Evolutionary conservation across 805 yeast species (phyloP).

Genomic region (Yarrowia divulgata): DNA sequence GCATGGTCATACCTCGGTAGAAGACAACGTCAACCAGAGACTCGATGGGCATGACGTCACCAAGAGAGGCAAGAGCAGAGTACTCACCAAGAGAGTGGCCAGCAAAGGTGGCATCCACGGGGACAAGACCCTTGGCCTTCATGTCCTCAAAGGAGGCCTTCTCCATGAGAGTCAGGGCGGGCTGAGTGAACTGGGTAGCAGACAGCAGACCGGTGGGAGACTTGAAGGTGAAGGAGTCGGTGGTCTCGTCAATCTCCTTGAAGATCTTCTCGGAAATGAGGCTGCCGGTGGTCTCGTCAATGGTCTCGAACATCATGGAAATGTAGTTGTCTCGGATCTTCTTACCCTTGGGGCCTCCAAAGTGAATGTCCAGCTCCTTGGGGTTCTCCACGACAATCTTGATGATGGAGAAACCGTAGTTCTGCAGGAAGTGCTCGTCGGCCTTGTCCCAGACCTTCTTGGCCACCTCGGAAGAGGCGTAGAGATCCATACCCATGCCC

Average conservation of each 20-base stretch:
- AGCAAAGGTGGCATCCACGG: slow-evolving; percentile 92
- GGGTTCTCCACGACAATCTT: slow-evolving; percentile 97
- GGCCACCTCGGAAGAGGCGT: slow-evolving; percentile 89
- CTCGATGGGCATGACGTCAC: slow-evolving; percentile 98
- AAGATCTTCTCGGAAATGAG: slow-evolving; percentile 92
- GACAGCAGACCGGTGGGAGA: slow-evolving; percentile 95
- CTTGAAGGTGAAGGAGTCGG: slow-evolving; percentile 85
- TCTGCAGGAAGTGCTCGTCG: slow-evolving; percentile 86
- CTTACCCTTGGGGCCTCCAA: slow-evolving; percentile 98
- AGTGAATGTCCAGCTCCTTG: slow-evolving; percentile 90
- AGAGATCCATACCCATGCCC: slow-evolving; percentile 99
- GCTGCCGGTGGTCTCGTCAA: slow-evolving; percentile 75
- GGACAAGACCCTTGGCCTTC: slow-evolving; percentile 94
- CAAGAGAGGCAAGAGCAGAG: slow-evolving; percentile 95
- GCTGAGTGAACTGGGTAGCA: slow-evolving; percentile 99
- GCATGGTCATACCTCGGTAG: slow-evolving; percentile 99
- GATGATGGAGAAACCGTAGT: slow-evolving; percentile 96
- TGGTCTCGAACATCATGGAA: slow-evolving; percentile 96
- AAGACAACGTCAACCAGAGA: slow-evolving; percentile 96
- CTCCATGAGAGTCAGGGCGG: slow-evolving; percentile 98
- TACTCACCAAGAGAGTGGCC: slow-evolving; percentile 99
- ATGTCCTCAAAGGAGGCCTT: slow-evolving; percentile 98
- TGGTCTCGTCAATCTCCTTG: slow-evolving; percentile 82
- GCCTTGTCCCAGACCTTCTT: slow-evolving; percentile 98
- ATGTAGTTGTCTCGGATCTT: slow-evolving; percentile 92